These are phyloP conservation scores for Cordyceps tenuipes DNA, from an alignment of 2,329 filamentous ascomycete genomes.

Conservation along the genomic window DNA sequence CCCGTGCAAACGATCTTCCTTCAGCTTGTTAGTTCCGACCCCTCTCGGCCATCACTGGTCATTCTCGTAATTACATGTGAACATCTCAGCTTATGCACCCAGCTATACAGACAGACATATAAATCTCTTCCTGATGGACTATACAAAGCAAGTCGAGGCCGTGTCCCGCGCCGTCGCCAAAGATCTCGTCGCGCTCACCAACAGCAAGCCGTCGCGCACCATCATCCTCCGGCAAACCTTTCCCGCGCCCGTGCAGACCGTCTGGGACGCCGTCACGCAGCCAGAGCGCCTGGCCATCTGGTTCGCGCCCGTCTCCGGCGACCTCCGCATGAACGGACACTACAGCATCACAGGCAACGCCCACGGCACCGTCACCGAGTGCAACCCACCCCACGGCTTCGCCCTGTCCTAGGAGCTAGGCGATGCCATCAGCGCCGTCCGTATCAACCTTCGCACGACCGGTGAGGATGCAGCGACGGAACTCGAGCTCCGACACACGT, in stretches of 20 bases:
- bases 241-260: neutral
- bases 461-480: neutral
- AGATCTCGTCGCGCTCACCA: conserved; percentile 1
- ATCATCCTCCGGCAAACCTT: neutral
- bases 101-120: no score
- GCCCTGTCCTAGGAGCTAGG: conserved; percentile 4
- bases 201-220: neutral
- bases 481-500: neutral
- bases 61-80: neutral
- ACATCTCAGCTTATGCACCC: no score
- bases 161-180: conserved; percentile 4
- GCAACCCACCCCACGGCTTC: neutral
- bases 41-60: neutral
- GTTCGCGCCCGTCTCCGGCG: conserved; percentile 8
- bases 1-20: neutral
- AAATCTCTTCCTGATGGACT: neutral
- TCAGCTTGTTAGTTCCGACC: neutral
- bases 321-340: conserved; percentile 7
- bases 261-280: conserved; percentile 3
- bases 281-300: neutral
- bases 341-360: conserved; percentile 7
- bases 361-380: conserved; percentile 3
- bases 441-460: neutral
- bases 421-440: neutral
- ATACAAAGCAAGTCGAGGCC: neutral